A percentile compares a stretch with the other conserved stretches of the same genome.
Conservation (phyloP, 2,329 filamentous ascomycete species). For the Fusarium sp. region DNA sequence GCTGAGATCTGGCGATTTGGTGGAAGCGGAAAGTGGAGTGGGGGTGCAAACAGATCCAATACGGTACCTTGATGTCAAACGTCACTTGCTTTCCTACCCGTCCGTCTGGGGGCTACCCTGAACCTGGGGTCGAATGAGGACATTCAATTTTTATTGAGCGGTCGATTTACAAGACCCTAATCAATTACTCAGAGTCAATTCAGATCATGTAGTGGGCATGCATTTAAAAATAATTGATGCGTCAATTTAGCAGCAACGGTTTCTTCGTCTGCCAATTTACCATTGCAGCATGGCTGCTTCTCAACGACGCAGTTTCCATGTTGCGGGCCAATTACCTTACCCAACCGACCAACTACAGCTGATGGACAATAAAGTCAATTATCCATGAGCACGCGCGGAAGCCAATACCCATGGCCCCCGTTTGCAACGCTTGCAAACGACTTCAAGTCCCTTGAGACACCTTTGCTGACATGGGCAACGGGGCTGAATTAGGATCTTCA, state of each 20-base stretch:
- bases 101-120: constrained; percentile 33
- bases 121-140: constrained; percentile 21
- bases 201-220: no score
- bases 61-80: constrained; percentile 44
- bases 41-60: constrained; percentile 29
- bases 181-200: neutral
- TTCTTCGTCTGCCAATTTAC: neutral
- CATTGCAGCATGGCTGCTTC: no score
- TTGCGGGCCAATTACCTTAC: no score
- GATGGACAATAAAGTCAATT: neutral
- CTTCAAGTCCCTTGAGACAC: neutral
- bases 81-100: constrained; percentile 19
- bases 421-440: neutral
- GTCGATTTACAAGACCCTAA: neutral
- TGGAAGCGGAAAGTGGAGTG: constrained; percentile 22
- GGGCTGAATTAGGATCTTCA: constrained; percentile 33
- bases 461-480: neutral
- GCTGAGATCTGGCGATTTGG: constrained; percentile 30
- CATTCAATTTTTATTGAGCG: neutral
- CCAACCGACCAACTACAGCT: neutral
- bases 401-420: no score
- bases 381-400: neutral
- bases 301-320: no score
- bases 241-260: neutral
- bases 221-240: neutral